These are phyloP conservation scores for Prosopis cineraria DNA, from an alignment of 306 rosid genomes.

Conservation along the genomic window DNA sequence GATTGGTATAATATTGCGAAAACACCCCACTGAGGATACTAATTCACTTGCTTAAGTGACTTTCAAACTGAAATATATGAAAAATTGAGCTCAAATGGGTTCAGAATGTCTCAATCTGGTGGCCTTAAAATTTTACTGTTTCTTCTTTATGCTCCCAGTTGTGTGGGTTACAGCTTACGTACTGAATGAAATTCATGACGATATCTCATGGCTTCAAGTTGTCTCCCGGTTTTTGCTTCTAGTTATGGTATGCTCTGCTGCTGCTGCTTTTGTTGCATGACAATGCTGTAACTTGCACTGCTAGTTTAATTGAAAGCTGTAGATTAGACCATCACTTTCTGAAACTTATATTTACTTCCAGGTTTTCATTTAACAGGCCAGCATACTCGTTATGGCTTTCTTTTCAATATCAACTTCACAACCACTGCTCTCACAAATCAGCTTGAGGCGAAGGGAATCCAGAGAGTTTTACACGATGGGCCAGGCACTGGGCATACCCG, in stretches of 20 bases:
- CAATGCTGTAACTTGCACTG: constrained; percentile 17
- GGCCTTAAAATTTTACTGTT: constrained; percentile 30
- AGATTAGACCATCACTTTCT: constrained; percentile 22
- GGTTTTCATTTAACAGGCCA: constrained; percentile 64
- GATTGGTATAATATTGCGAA: background rate
- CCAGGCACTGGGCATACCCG: constrained; percentile 93
- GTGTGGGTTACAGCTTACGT: constrained; percentile 80
- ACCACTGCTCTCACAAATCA: constrained; percentile 93
- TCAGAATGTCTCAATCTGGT: constrained; percentile 6
- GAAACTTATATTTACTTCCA: constrained; percentile 33
- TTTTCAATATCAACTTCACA: constrained; percentile 94
- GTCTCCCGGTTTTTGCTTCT: constrained; percentile 81
- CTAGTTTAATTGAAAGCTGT: constrained; percentile 29
- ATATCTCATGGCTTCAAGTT: constrained; percentile 83
- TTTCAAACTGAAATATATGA: constrained; percentile 13
- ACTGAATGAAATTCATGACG: constrained; percentile 82
- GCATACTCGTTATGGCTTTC: constrained; percentile 80
- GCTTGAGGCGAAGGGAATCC: constrained; percentile 79
- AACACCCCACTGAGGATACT: background rate
- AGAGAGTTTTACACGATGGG: constrained; percentile 84
- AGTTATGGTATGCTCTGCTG: constrained; percentile 58
- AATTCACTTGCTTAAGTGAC: background rate
- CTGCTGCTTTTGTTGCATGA: constrained; percentile 13
- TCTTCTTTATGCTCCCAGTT: constrained; percentile 56
- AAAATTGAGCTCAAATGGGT: constrained; percentile 3